Evolutionary conservation across 2,329 filamentous ascomycete genomes (phyloP).

Genomic region (Myriosclerotinia duriaeana): DNA sequence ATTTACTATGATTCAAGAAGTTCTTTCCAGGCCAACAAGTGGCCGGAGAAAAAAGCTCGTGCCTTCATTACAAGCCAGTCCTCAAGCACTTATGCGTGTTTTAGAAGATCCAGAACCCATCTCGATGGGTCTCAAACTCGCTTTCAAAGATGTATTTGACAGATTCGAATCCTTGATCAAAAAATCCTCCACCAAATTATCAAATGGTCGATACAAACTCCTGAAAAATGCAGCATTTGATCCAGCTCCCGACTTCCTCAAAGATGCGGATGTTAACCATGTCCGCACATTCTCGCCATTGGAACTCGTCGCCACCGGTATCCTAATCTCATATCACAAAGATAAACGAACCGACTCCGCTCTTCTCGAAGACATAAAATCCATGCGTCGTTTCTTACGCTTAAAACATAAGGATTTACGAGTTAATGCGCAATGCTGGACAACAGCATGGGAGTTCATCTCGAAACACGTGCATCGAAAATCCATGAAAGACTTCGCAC

Average conservation of each 20-base stretch:
- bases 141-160: constrained; percentile 39
- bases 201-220: constrained; percentile 33
- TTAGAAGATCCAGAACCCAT: constrained; percentile 39
- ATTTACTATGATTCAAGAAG: constrained; percentile 42
- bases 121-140: constrained; percentile 35
- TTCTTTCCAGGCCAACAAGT: constrained; percentile 27
- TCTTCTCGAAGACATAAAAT: constrained; percentile 40
- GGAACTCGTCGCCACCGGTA: constrained; percentile 40
- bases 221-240: constrained; percentile 37
- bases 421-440: constrained; percentile 41
- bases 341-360: constrained; percentile 35
- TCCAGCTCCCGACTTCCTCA: constrained; percentile 36
- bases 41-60: constrained; percentile 24
- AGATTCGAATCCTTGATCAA: constrained; percentile 40
- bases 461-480: background rate
- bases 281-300: constrained; percentile 42
- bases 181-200: constrained; percentile 34
- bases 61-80: constrained; percentile 39
- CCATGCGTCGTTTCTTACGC: constrained; percentile 39
- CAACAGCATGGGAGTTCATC: constrained; percentile 39
- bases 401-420: constrained; percentile 41
- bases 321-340: constrained; percentile 40
- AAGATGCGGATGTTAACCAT: constrained; percentile 33
- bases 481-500: background rate
- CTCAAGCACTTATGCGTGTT: constrained; percentile 37